Evolutionary conservation across 2,329 filamentous ascomycete genomes (phyloP).

Genomic region (Didymella exigua): DNA sequence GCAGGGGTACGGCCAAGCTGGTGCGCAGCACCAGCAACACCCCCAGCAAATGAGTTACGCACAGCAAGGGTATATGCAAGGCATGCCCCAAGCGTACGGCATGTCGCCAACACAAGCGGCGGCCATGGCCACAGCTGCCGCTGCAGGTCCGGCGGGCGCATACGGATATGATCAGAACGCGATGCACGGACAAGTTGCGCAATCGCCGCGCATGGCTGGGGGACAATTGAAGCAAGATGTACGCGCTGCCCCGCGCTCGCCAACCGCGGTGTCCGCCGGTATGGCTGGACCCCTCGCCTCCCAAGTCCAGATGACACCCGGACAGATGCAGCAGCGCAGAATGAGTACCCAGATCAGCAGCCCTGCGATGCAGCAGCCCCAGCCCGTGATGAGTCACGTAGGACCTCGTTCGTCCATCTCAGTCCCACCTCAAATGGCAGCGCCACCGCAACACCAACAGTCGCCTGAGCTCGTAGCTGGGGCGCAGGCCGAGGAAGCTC

Average conservation of each 20-base stretch:
- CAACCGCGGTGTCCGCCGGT: constrained; percentile 69
- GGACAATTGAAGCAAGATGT: constrained; percentile 71
- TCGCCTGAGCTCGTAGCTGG: constrained; percentile 79
- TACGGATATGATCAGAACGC: constrained; percentile 65
- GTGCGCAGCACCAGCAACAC: constrained; percentile 64
- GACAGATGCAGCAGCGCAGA: constrained; percentile 45
- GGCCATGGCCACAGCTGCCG: constrained; percentile 91
- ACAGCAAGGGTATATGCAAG: constrained; percentile 75
- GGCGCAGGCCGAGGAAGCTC: constrained; percentile 79
- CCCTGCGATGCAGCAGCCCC: constrained; percentile 67
- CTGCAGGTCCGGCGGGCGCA: constrained; percentile 75
- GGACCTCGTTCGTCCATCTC: constrained; percentile 58
- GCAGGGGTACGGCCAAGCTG: constrained; percentile 71
- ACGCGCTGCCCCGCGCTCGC: constrained; percentile 74
- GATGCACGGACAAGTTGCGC: constrained; percentile 64
- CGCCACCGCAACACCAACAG: constrained; percentile 71
- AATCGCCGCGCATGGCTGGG: constrained; percentile 76
- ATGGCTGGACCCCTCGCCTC: constrained; percentile 53
- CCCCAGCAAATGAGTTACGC: constrained; percentile 81
- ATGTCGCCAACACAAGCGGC: constrained; percentile 86
- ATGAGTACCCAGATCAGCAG: constrained; percentile 52
- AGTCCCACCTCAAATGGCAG: constrained; percentile 56
- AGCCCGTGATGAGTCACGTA: constrained; percentile 75
- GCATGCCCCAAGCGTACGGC: constrained; percentile 75
- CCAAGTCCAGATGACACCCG: constrained; percentile 48